phyloP scores from a whole-genome alignment of 2,329 filamentous ascomycete species.

The Pseudogymnoascus sp. region DNA sequence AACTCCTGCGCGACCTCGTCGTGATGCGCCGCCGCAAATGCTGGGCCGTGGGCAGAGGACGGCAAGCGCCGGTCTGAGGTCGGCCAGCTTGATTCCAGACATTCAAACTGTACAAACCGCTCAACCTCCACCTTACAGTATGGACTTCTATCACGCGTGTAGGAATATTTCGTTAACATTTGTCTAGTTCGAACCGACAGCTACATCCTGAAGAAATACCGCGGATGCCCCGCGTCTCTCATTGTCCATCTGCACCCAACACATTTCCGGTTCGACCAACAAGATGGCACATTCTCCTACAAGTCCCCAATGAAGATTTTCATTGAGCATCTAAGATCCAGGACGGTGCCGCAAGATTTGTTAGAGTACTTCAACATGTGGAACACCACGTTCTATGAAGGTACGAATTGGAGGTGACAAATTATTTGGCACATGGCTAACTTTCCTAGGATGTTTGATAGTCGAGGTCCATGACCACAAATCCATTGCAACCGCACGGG shows the following conservation, averaged over 20 bases:
- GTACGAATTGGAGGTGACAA: conserved; percentile 30
- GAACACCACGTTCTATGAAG: conserved; percentile 81
- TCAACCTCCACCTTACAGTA: conserved; percentile 48
- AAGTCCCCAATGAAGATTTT: conserved; percentile 81
- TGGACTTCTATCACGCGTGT: conserved; percentile 17
- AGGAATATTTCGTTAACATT: conserved; percentile 14
- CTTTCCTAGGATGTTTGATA: conserved; percentile 62
- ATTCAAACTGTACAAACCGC: conserved; percentile 29
- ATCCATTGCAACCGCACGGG: conserved; percentile 52
- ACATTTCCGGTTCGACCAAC: conserved; percentile 87
- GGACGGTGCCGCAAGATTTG: conserved; percentile 84
- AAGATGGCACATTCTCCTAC: conserved; percentile 87
- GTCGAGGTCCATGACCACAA: conserved; percentile 90
- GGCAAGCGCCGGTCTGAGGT: conserved; percentile 40
- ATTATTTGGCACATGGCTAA: conserved; percentile 7
- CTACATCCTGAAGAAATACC: conserved; percentile 78
- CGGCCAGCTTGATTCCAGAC: conserved; percentile 41
- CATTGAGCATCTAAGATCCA: conserved; percentile 64
- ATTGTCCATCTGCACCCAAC: conserved; percentile 77
- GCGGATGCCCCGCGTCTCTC: conserved; percentile 66
- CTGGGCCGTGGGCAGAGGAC: conserved; percentile 42
- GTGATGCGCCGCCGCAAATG: conserved; percentile 42
- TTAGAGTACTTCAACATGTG: conserved; percentile 65
- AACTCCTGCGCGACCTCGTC: conserved; percentile 49
- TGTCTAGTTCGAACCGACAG: conserved; percentile 58